Evolutionary conservation across 495 filamentous ascomycete genomes (phyloP).

Genomic region (Aspergillus baeticus): DNA sequence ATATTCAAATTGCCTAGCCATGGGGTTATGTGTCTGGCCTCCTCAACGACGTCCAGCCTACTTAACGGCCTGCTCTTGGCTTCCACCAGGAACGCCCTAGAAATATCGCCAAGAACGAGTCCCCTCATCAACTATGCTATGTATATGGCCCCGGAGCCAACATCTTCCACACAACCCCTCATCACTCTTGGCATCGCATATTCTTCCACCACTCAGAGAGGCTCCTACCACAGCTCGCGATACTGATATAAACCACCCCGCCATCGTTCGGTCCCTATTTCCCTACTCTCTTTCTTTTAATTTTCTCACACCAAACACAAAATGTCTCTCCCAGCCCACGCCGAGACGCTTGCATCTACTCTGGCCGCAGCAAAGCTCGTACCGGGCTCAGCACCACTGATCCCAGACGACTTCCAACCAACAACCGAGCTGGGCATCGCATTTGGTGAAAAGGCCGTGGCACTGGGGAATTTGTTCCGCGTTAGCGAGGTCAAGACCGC

Average conservation of each 20-base stretch:
- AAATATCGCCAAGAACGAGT: too few relatives aligned
- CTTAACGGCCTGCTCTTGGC: too few relatives aligned
- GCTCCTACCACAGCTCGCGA: not conserved
- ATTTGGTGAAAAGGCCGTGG: constrained; percentile 6
- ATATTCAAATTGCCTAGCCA: too few relatives aligned
- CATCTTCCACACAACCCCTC: constrained; percentile 2
- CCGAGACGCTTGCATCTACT: constrained; percentile 5
- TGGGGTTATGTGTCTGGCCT: too few relatives aligned
- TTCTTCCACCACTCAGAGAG: constrained; percentile 11
- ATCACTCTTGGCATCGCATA: not conserved
- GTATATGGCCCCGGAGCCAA: too few relatives aligned
- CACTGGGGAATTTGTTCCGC: constrained; percentile 14
- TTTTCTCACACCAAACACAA: not conserved
- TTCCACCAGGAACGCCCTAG: too few relatives aligned
- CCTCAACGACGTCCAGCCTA: too few relatives aligned
- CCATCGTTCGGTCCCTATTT: not conserved
- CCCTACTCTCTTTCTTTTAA: not conserved
- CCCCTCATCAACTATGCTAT: too few relatives aligned
- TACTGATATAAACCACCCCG: constrained; percentile 1
- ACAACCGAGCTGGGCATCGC: constrained; percentile 4
- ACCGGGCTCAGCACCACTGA: constrained; percentile 7
- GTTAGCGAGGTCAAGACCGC: constrained; percentile 14
- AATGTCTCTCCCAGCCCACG: constrained; percentile 7
- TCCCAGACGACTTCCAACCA: constrained; percentile 11
- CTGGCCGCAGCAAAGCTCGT: constrained; percentile 9